phyloP scores from a whole-genome alignment of 192 early-diverging fungal species.

The Backusella mclennaniae region DNA sequence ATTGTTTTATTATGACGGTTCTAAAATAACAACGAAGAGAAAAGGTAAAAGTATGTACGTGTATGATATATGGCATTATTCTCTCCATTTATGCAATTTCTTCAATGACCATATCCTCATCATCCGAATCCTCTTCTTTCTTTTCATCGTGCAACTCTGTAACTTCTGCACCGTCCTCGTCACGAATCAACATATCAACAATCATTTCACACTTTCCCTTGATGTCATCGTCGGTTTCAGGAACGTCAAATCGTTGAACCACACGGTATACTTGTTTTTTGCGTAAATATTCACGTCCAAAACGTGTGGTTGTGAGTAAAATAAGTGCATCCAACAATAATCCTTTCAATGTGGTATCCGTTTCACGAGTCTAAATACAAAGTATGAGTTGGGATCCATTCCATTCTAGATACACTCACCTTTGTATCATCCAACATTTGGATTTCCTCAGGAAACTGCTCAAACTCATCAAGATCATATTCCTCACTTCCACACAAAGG shows the following conservation, averaged over 20 bases:
- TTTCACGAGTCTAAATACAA: conserved; percentile 63
- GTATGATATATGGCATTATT: no score
- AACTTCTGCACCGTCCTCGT: conserved; percentile 49
- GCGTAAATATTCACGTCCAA: conserved; percentile 80
- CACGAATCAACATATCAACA: conserved; percentile 85
- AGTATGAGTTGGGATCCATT: background rate
- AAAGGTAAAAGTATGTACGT: background rate
- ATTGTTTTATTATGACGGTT: background rate
- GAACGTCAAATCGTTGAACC: conserved; percentile 78
- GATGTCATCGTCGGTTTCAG: conserved; percentile 70
- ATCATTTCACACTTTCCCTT: conserved; percentile 70
- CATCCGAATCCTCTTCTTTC: conserved; percentile 12
- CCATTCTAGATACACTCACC: background rate
- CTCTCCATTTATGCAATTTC: conserved; percentile 30
- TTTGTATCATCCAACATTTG: conserved; percentile 83
- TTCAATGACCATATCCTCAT: conserved; percentile 41
- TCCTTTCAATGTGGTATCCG: conserved; percentile 66
- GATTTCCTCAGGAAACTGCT: conserved; percentile 89
- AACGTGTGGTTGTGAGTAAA: conserved; percentile 70
- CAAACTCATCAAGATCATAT: conserved; percentile 92
- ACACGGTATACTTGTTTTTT: conserved; percentile 83
- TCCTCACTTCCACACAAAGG: conserved; percentile 93
- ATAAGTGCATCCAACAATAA: conserved; percentile 82
- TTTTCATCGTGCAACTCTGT: conserved; percentile 11
- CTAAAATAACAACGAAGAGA: background rate